Evolutionary conservation across 2,329 filamentous ascomycete genomes (phyloP), one percentile per base, ranked within the genome.

Genomic region (Rutstroemia sp.): DNA sequence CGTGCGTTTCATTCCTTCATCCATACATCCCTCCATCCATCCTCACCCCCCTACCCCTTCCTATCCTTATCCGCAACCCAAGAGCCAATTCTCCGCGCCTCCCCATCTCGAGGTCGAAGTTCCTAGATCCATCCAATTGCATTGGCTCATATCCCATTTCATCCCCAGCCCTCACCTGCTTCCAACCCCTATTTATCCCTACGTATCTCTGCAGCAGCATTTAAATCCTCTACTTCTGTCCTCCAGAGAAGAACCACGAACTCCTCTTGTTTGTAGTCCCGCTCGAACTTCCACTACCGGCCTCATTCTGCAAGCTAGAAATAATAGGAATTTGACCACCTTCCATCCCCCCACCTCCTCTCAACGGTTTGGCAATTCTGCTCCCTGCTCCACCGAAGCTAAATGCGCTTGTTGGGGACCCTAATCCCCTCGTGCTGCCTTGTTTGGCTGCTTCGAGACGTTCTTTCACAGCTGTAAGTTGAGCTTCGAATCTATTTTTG

Each of bases 391-490:
- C 77, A 60, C 76, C 73, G 65, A 87, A 95, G 73, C 80, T 89
- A 72, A 95, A 92, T 67, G 83, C 83, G 50, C 80, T 55, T 55
- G 80, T 78, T 7, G 82, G 78, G 48, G 84, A 81, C 63, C 83
- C 82, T 55, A 96, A 82, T 54, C 89, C 91, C 63, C 91, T 87
- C 10, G 92, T 96, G 63, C 88, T 94, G 67, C 92, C 90, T 49
- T 86, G 83, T 75, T 97, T 99, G 71, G 92, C 94, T 52, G 90
- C 88, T 75, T 99, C 94, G 63, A 99, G 86, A 61, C 94, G 89
- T 72, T 99, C 94, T 78, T 97, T 99, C 74, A 99, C 94, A 51
- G 92, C 91, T 45, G 91, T 88, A 70, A 99, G 88, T 75, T 99
- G 94, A 39, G 89, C 87, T 78, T 99, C 94, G 78, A 99, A 99